These are phyloP conservation scores for Debaryomyces tyrocola DNA, from an alignment of 805 yeast genomes.

Conservation along the genomic window DNA sequence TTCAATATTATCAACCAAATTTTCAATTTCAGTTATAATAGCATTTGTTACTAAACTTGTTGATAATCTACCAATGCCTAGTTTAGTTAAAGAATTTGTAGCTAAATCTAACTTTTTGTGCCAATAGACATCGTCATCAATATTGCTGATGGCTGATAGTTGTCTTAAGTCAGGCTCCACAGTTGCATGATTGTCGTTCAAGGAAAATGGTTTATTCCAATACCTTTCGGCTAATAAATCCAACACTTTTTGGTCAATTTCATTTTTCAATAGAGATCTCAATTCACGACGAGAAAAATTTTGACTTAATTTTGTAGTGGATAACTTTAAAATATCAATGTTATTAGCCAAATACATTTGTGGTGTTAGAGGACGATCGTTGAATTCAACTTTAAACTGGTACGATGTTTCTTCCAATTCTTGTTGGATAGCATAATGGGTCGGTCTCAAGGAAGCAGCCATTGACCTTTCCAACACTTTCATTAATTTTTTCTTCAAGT, in stretches of 20 bases:
- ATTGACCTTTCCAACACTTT: slow-evolving; percentile 85
- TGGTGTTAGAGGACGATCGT: slow-evolving; percentile 91
- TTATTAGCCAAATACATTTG: slow-evolving; percentile 92
- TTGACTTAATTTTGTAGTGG: slow-evolving; percentile 83
- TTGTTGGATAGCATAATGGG: slow-evolving; percentile 78
- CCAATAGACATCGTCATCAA: slow-evolving; percentile 79
- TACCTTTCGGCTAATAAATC: slow-evolving; percentile 86
- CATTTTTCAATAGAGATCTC: slow-evolving; percentile 73
- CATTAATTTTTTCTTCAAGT: slow-evolving; percentile 77
- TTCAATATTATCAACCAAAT: slow-evolving; percentile 70
- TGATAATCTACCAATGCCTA: slow-evolving; percentile 90
- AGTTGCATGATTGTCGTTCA: slow-evolving; percentile 12
- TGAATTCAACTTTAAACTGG: slow-evolving; percentile 92
- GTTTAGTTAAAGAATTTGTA: slow-evolving; percentile 79
- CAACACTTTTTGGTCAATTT: slow-evolving; percentile 84
- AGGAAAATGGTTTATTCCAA: slow-evolving; percentile 71
- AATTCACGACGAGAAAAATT: slow-evolving; percentile 82
- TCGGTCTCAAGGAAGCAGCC: slow-evolving; percentile 86
- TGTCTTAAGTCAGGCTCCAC: slow-evolving; percentile 53
- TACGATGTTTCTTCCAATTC: slow-evolving; percentile 93
- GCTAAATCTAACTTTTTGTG: slow-evolving; percentile 81
- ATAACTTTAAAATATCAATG: slow-evolving; percentile 79
- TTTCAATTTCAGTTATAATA: slow-evolving; percentile 71
- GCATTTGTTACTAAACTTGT: slow-evolving; percentile 82
- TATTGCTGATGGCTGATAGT: slow-evolving; percentile 48